Base-by-base conservation (phyloP, 768 basidiomycete species). In the Lactarius hatsudake region DNA sequence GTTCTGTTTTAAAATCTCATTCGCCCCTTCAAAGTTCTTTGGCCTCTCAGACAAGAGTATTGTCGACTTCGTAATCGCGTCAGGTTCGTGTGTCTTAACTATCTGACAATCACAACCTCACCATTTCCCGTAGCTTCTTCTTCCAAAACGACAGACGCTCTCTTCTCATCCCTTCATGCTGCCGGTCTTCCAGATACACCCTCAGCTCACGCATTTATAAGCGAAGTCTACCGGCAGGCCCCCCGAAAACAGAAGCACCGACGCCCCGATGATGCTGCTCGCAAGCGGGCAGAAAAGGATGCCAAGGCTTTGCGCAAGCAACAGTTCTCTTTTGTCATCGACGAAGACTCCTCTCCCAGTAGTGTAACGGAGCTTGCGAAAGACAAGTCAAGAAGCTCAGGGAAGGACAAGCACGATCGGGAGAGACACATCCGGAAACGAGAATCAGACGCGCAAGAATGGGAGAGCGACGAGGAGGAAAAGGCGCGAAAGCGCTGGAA, bases 391-490 rank as follows among this genome's bases (percentile, higher is more conserved):
- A 72, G 68, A 75, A 76, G 66, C 55, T 73, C 66, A 78, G 77
- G 75, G 73, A 81, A 79, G 68, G 82, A 82, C 71, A 86, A 86
- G 65, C 84, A 81, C 67, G 79, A 80, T 63, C 80, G 79, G 72
- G 88, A 90, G 43, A 82, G 86, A 64, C 85, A 87, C 68, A 81
- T 84, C 45, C 82, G 94, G 70, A 96, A 95, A 76, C 81, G 94
- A 59, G 94, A 96, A 36, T 84, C 87, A 65, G 90, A 92, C 68
- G 85, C 80, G 26, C 88, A 87, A 63, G 90, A 93, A 66, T 96
- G 95, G 94, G 91, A 93, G 76, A 93, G 91, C 71, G 94, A 94
- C 69, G 93, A 93, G 67, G 94, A 95, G 65, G 92, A 94, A 71
- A 80, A 86, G 74, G 79, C 83, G 45, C 80, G 87, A 75, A 93